These are phyloP conservation scores for Telfairia occidentalis DNA, from an alignment of 331 rosid genomes.

Conservation along the genomic window DNA sequence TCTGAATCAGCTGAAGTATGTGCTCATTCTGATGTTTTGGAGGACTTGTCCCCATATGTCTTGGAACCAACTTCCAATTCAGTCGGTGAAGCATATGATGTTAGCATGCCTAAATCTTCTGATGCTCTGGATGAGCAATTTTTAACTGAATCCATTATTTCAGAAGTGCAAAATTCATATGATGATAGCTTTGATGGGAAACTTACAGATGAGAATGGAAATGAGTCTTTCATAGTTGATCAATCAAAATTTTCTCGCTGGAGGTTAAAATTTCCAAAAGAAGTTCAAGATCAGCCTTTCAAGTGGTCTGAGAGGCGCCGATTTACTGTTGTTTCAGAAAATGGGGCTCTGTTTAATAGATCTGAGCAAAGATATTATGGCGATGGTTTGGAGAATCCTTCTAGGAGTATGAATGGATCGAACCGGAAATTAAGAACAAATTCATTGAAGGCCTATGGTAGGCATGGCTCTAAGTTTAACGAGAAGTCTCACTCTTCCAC, in stretches of 20 bases:
- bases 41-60: conserved; percentile 36
- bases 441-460: conserved; percentile 46
- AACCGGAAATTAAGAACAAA: conserved; percentile 50
- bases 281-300: conserved; percentile 50
- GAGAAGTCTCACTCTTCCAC: conserved; percentile 52
- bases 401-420: conserved; percentile 45
- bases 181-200: conserved; percentile 46
- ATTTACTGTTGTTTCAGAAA: conserved; percentile 47
- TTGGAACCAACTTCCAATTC: conserved; percentile 52
- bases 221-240: conserved; percentile 41
- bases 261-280: conserved; percentile 47
- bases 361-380: conserved; percentile 48
- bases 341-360: conserved; percentile 33
- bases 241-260: conserved; percentile 46
- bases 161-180: conserved; percentile 32
- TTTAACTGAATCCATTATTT: conserved; percentile 27
- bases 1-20: conserved; percentile 36
- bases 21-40: conserved; percentile 40
- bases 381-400: conserved; percentile 48
- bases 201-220: conserved; percentile 26
- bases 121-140: conserved; percentile 38
- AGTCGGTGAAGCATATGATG: conserved; percentile 41
- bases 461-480: conserved; percentile 52
- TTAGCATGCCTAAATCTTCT: conserved; percentile 44
- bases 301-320: conserved; percentile 74